Base-by-base conservation (phyloP, 2,329 filamentous ascomycete genomes). In the Botrytis fragariae region DNA sequence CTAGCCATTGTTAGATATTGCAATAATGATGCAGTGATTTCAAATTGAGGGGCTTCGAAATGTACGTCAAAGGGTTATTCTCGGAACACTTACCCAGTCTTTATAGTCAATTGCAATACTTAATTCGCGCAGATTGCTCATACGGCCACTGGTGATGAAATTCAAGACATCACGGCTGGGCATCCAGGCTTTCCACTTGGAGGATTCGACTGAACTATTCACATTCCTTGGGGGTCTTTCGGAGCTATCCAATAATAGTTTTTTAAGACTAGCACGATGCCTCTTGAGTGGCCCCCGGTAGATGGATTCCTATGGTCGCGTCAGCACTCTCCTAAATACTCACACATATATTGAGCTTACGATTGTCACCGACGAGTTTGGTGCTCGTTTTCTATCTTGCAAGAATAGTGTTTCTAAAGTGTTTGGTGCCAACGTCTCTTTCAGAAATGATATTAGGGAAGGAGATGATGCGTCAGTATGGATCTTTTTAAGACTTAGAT, bases 341-440 rank as follows among this genome's bases (percentile, higher is more conserved):
- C 32, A 54, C 35, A 42, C 51, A n/a, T 16, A 54, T 20, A 35
- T 39, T 45, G 44, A 51, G 67, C 79, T 78, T 78, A 81, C 79
- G 72, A 95, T 87, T 4, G 87, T 86, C 1, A 95, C 90, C 12
- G 83, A 83, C 1, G 88, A 87, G 81, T 81, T 87, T 85, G 35
- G 75, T 45, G 77, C 82, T 80, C 74, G 86, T 81, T 77, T 87
- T 79, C 84, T 83, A 74, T 95, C 92, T 81, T 95, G 92, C 67
- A 96, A 82, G 80, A 94, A 94, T 16, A 96, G 85, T 14, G 90
- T 90, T 81, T 96, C 92, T n/a, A 96, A 84, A 42, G 89, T 92
- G 80, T 96, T 93, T 1, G 93, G 93, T 32, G 90, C 91, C 54
- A 96, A 85, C 0, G 92, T 91, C 75, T 95, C 92, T 77, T 91